Evolutionary conservation across 2,329 filamentous ascomycete species (phyloP), one percentile per base, ranked within the genome.

Genomic region (Fusarium sp.): DNA sequence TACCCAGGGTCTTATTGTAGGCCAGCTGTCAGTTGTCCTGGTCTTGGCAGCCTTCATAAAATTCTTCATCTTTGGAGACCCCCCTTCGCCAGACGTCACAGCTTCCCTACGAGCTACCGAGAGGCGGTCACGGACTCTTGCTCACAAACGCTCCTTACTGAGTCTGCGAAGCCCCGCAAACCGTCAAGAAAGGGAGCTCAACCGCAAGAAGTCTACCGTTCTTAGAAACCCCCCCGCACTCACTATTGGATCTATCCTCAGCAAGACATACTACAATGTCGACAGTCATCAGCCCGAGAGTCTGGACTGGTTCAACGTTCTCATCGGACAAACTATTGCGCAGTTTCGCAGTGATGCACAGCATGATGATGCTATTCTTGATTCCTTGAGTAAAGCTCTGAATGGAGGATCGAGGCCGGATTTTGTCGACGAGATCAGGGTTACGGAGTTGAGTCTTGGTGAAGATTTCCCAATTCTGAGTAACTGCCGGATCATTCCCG

Each of bases 381-480:
- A 88, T 29, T 96, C 92, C 8, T 83, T 99, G 41, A 97, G 91
- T 2, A 92, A 93, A 57, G 88, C 95, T 0, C 85, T 99, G 60
- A 99, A 99, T 76, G 92, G 94, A n/a, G 87, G 88, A 13, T 90
- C 90, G 46, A 92, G 96, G 58, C 96, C 96, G 1, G 92, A 94
- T 71, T 99, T 97, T 79, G 85, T 99, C 32, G 95, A 97, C 78
- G 92, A 96, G 77, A 98, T 99, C 68, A 91, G 91, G 27, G 93
- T 99, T 57, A 97, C 94, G 4, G 95, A 99, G 81, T 90, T 99
- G 65, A 97, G 92, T 53, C 84, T 99, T 7, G 96, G 96, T 30
- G 96, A 99, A 75, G 96, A 99, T 75, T 99, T 98, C 71, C 96
- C 96, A 29, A 99, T 99, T 56, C 97, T 99, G 80, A 98, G 94